Conservation (phyloP, 164 flowering plant genomes). For the Hamamelis virginiana region DNA sequence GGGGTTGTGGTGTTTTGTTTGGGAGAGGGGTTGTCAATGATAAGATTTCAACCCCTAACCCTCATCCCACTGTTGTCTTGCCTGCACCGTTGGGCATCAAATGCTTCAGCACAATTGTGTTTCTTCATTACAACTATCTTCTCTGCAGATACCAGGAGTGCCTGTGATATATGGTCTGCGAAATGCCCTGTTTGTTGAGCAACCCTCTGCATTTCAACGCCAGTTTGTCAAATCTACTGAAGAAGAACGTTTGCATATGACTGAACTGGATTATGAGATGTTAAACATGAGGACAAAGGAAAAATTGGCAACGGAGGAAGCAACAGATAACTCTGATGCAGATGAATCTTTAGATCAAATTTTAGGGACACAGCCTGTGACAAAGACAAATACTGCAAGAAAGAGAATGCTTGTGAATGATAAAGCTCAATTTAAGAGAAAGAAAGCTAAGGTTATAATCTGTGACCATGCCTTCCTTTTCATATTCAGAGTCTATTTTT, state of each 20-base stretch:
- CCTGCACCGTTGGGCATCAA: too few relatives aligned
- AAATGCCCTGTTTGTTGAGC: slow-evolving; percentile 69
- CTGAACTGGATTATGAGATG: slow-evolving; percentile 52
- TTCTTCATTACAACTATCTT: background rate
- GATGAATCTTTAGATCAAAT: slow-evolving; percentile 32
- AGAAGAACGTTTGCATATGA: slow-evolving; percentile 63
- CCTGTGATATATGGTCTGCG: slow-evolving; percentile 72
- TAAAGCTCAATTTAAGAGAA: slow-evolving; percentile 64
- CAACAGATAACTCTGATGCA: slow-evolving; percentile 23
- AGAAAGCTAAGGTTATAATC: slow-evolving; percentile 71
- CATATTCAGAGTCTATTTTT: background rate
- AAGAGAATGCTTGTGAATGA: slow-evolving; percentile 38
- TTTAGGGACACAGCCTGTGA: slow-evolving; percentile 8
- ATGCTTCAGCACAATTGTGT: background rate
- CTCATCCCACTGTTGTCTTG: too few relatives aligned
- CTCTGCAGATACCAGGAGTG: slow-evolving; percentile 74
- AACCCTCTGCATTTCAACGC: slow-evolving; percentile 63
- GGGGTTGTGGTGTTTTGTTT: too few relatives aligned
- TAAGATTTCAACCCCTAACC: too few relatives aligned
- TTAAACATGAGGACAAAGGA: slow-evolving; percentile 33
- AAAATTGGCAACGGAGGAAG: slow-evolving; percentile 20
- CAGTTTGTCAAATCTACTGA: slow-evolving; percentile 58
- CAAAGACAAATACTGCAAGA: slow-evolving; percentile 9
- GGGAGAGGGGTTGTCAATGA: too few relatives aligned
- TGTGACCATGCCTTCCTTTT: background rate